phyloP scores from a whole-genome alignment of 495 filamentous ascomycete genomes.

The Hypoxylon lienhwacheense region DNA sequence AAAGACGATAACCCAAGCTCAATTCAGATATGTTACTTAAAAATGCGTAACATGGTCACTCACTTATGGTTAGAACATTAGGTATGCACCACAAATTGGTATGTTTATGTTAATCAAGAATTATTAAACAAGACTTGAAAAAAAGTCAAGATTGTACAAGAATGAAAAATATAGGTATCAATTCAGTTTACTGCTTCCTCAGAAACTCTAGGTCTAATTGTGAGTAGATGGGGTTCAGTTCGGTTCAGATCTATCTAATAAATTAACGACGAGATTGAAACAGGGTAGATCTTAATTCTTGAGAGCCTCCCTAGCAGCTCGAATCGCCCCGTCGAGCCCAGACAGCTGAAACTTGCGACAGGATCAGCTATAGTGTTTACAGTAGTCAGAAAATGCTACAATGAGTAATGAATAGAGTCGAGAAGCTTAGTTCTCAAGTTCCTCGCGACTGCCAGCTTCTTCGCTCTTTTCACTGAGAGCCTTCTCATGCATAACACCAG shows the following conservation, averaged over 20 bases:
- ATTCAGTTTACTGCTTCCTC: too few relatives aligned
- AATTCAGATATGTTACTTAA: too few relatives aligned
- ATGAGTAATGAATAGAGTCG: conserved; percentile 7
- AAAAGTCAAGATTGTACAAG: too few relatives aligned
- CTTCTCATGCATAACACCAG: conserved; percentile 30
- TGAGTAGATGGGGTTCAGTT: background rate
- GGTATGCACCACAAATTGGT: too few relatives aligned
- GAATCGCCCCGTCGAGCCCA: background rate
- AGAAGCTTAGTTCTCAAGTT: conserved; percentile 29
- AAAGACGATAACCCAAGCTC: too few relatives aligned
- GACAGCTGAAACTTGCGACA: background rate
- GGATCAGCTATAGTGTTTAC: conserved; percentile 4
- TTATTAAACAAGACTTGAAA: too few relatives aligned
- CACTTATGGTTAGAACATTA: too few relatives aligned
- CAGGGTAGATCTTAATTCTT: conserved; percentile 2
- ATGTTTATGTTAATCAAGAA: too few relatives aligned
- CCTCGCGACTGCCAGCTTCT: conserved; percentile 27
- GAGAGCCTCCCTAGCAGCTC: background rate
- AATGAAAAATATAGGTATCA: too few relatives aligned
- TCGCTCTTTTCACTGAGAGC: conserved; percentile 33
- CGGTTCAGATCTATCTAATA: too few relatives aligned
- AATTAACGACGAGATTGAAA: background rate
- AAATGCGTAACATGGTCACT: too few relatives aligned
- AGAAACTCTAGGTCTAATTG: background rate
- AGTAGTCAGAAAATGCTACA: conserved; percentile 9